Conservation (phyloP, 768 basidiomycete genomes). For the Pulveroboletus frians region DNA sequence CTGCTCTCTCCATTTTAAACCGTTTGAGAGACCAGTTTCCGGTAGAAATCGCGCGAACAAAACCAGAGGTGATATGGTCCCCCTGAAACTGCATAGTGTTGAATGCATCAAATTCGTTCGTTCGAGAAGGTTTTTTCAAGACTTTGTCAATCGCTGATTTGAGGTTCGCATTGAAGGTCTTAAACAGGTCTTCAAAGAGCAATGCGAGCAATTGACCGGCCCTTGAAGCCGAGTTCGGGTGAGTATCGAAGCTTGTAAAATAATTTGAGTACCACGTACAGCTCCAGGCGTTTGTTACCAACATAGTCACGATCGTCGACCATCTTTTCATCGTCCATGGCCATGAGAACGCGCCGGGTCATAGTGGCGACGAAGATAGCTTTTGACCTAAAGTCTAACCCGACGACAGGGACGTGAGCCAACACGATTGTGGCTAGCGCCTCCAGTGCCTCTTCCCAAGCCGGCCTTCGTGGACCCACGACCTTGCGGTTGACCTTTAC, state of each 20-base stretch:
- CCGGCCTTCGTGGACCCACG: constrained; percentile 76
- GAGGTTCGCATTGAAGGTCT: constrained; percentile 94
- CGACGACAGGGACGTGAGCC: constrained; percentile 89
- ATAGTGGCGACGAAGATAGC: constrained; percentile 97
- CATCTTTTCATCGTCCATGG: constrained; percentile 93
- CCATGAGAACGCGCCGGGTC: constrained; percentile 94
- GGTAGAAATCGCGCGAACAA: constrained; percentile 95
- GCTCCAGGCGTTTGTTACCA: constrained; percentile 95
- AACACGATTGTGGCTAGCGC: constrained; percentile 96
- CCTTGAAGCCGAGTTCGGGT: constrained; percentile 42
- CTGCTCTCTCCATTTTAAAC: constrained; percentile 99
- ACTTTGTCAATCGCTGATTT: constrained; percentile 96
- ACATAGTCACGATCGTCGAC: constrained; percentile 99
- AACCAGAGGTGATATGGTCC: constrained; percentile 94
- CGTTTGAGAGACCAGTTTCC: constrained; percentile 99
- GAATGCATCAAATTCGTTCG: constrained; percentile 91
- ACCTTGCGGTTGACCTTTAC: constrained; percentile 84
- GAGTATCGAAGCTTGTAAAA: constrained; percentile 5
- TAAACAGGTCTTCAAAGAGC: constrained; percentile 97
- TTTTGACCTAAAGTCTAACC: constrained; percentile 87
- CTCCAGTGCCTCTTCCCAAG: constrained; percentile 93
- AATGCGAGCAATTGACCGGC: constrained; percentile 94
- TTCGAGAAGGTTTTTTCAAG: constrained; percentile 90
- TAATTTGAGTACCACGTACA: constrained; percentile 51
- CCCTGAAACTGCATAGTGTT: constrained; percentile 94